Conservation (phyloP, 1,139 yeast genomes). For the Hemisphaericaspora lyxosophila region DNA sequence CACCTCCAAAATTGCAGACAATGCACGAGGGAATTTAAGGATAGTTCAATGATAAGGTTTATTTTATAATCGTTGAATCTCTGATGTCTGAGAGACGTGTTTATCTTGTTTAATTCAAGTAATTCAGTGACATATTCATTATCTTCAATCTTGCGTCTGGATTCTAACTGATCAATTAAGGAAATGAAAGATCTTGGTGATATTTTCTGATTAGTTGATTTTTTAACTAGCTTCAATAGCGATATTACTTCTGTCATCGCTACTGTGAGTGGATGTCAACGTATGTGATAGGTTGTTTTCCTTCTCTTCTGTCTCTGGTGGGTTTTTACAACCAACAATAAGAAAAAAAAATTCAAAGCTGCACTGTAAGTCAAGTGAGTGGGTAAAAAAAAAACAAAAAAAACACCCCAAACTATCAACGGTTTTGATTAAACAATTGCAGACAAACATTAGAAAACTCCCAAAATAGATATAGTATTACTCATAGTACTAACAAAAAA, state of each 20-base stretch:
- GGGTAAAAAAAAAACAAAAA: no score
- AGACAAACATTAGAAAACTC: no score
- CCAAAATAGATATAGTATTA: slow-evolving; percentile 1
- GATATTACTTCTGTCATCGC: slow-evolving; percentile 6
- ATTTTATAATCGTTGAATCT: slow-evolving; percentile 7
- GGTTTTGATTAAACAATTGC: no score
- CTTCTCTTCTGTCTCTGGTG: no score
- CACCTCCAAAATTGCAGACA: slow-evolving; percentile 10
- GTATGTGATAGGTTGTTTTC: no score
- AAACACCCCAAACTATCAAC: no score
- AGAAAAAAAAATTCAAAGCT: no score
- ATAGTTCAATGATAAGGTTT: slow-evolving; percentile 8
- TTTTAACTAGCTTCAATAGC: slow-evolving; percentile 7
- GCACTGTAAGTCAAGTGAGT: no score
- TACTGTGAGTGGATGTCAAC: neutral
- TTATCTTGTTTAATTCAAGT: slow-evolving; percentile 5
- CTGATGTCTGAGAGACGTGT: slow-evolving; percentile 5
- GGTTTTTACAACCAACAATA: no score
- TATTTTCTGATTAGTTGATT: slow-evolving; percentile 10
- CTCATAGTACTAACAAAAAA: neutral
- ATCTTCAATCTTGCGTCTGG: slow-evolving; percentile 4
- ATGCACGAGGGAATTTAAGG: slow-evolving; percentile 8
- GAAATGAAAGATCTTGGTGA: slow-evolving; percentile 9
- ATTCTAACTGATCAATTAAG: slow-evolving; percentile 9
- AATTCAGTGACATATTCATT: slow-evolving; percentile 10